Evolutionary conservation across 495 filamentous ascomycete genomes (phyloP).

Genomic region (Letharia lupina): DNA sequence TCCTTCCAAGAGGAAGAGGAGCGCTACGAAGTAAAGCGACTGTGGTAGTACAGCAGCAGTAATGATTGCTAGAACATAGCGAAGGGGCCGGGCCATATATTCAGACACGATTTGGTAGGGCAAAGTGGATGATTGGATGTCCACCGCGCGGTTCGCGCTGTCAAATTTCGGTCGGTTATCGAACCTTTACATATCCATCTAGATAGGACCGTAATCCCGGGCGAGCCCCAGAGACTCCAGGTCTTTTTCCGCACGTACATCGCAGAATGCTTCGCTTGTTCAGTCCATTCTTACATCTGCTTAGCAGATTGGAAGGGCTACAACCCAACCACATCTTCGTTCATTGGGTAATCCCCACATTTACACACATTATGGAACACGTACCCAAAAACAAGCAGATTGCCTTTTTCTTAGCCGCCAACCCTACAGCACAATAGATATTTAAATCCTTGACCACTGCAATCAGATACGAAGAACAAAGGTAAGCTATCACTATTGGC

Average conservation of each 20-base stretch:
- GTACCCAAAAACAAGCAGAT: not conserved
- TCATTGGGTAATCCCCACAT: not conserved
- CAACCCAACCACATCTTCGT: not conserved
- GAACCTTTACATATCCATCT: not conserved
- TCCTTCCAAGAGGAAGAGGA: constrained; percentile 17
- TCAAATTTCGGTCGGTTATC: not conserved
- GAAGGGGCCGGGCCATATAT: not conserved
- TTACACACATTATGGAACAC: not conserved
- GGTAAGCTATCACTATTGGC: not conserved
- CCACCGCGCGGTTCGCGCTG: not conserved
- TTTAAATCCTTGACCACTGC: not conserved
- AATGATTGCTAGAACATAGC: constrained; percentile 9
- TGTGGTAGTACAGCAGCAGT: constrained; percentile 19
- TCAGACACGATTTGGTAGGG: not conserved
- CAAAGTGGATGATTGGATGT: not conserved
- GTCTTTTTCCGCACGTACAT: not conserved
- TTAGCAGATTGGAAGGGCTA: not conserved
- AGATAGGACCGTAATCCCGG: not conserved
- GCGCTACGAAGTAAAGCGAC: constrained; percentile 18
- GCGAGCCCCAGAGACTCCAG: not conserved
- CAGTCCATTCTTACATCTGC: not conserved
- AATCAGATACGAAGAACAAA: not conserved
- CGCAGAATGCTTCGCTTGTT: not conserved
- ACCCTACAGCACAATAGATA: not conserved
- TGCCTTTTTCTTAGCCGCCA: not conserved